phyloP scores from a whole-genome alignment of 1,284 basidiomycete genomes.

The Leccinum solheimii region DNA sequence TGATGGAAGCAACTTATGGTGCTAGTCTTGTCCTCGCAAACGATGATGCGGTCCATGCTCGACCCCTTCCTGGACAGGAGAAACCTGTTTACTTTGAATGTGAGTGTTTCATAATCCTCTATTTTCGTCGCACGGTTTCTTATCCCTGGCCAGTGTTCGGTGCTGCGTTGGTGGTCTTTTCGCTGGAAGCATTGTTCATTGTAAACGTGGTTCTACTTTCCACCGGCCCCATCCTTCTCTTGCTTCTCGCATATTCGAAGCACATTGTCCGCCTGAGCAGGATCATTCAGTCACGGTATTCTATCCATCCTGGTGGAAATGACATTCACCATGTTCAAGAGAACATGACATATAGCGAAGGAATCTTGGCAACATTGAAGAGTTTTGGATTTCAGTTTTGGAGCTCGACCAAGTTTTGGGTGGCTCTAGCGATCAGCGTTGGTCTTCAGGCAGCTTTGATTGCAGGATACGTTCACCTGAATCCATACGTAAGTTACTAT shows the following conservation, averaged over 20 bases:
- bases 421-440: conserved; percentile 48
- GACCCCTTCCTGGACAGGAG: conserved; percentile 12
- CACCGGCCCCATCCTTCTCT: conserved; percentile 56
- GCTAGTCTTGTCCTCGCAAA: conserved; percentile 57
- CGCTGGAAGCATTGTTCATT: conserved; percentile 50
- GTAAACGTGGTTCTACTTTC: conserved; percentile 62
- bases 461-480: conserved; percentile 50
- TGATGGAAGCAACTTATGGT: conserved; percentile 65
- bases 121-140: neutral
- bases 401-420: conserved; percentile 58
- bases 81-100: conserved; percentile 71
- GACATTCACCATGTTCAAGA: conserved; percentile 5
- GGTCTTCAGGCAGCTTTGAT: conserved; percentile 51
- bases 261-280: conserved; percentile 23
- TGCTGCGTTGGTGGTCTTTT: conserved; percentile 51
- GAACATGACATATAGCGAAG: conserved; percentile 12
- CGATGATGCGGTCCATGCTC: conserved; percentile 28
- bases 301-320: conserved; percentile 11
- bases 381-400: conserved; percentile 35
- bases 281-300: conserved; percentile 21
- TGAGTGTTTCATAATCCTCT: conserved; percentile 38
- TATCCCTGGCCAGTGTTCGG: conserved; percentile 55
- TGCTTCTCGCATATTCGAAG: conserved; percentile 43
- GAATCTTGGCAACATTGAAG: conserved; percentile 14
- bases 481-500: conserved; percentile 58